Conservation (phyloP, 495 filamentous ascomycete species). For the Podospora sp. region DNA sequence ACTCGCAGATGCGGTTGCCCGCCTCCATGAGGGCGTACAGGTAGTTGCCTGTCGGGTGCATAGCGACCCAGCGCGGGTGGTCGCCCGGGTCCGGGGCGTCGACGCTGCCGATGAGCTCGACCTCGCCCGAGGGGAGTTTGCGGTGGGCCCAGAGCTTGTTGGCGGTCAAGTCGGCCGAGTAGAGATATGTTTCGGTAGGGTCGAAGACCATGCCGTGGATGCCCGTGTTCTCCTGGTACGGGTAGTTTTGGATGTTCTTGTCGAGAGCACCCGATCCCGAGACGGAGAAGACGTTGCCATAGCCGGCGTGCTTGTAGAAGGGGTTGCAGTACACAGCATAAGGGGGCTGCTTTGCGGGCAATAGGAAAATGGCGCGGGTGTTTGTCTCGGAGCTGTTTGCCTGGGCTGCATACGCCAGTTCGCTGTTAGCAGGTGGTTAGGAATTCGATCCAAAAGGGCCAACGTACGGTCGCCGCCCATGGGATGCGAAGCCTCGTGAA, state of each 20-base stretch:
- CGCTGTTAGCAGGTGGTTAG: background rate
- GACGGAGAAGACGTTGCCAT: conserved; percentile 76
- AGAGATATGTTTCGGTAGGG: conserved; percentile 78
- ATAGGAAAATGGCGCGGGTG: conserved; percentile 83
- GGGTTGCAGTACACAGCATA: conserved; percentile 84
- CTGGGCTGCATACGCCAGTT: conserved; percentile 49
- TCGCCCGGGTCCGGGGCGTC: conserved; percentile 70
- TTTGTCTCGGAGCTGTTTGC: conserved; percentile 70
- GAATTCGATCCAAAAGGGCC: conserved; percentile 33
- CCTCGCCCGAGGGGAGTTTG: conserved; percentile 62
- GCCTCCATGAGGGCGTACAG: conserved; percentile 85
- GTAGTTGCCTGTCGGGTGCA: conserved; percentile 74
- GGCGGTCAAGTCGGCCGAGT: conserved; percentile 79
- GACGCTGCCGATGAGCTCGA: conserved; percentile 67
- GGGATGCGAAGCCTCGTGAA: conserved; percentile 71
- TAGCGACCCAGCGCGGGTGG: conserved; percentile 83
- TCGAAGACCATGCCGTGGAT: conserved; percentile 92
- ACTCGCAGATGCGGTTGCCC: conserved; percentile 76
- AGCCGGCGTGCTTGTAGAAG: conserved; percentile 82
- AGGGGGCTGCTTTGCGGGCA: conserved; percentile 73
- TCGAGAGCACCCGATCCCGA: conserved; percentile 62
- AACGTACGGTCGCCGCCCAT: conserved; percentile 59
- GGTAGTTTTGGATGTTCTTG: conserved; percentile 76
- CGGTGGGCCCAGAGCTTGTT: conserved; percentile 87
- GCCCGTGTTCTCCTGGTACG: conserved; percentile 70